Evolutionary conservation across 176 grass and related monocot genomes (phyloP), one percentile per base, ranked within the genome.

Genomic region (Phoenix dactylifera): DNA sequence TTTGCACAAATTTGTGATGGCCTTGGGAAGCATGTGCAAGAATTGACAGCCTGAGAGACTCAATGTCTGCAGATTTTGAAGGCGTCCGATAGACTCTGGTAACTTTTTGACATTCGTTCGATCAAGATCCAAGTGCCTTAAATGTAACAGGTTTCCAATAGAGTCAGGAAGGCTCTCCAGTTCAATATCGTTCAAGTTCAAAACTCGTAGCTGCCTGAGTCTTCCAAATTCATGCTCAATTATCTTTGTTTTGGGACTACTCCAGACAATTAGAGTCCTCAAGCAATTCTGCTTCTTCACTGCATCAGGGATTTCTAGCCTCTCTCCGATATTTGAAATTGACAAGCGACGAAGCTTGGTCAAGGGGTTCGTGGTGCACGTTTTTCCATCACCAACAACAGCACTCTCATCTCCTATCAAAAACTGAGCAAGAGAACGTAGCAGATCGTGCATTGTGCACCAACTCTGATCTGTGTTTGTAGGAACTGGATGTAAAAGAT

Each of bases 101-200:
- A 96, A 22, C 51, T 82, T 75, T 59, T 59, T 71, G 61, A 90
- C 67, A n/a, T 80, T 75, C 50, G 92, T 87, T 69, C 66, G 64
- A 32, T 96, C 87, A 77, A 96, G 92, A 79, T 77, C 79, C 28
- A 96, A 75, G 72, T 82, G 85, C 55, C 92, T 96, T 72, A 96
- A 44, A 73, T 90, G 86, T 16, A 83, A 70, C 74, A 90, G 69
- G 32, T 74, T 79, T 0, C 77, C 75, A 59, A 96, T 79, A 22
- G 80, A 96, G 62, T 74, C 78, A 2, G 92, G 77, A 60, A 86
- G 12, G 7, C 49, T 56, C 4, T 26, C 25, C 1, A 81, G 60
- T 5, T 19, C 18, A 6, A 6, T 9, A 1, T 9, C 6, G 7
- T 0, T 9, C 30, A 35, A 9, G 7, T 35, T 0, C 30, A 35